Percentiles rank a stretch among this genome's conserved stretches.
Conservation (phyloP, 257 asterid species). For the Solanum chaucha region DNA sequence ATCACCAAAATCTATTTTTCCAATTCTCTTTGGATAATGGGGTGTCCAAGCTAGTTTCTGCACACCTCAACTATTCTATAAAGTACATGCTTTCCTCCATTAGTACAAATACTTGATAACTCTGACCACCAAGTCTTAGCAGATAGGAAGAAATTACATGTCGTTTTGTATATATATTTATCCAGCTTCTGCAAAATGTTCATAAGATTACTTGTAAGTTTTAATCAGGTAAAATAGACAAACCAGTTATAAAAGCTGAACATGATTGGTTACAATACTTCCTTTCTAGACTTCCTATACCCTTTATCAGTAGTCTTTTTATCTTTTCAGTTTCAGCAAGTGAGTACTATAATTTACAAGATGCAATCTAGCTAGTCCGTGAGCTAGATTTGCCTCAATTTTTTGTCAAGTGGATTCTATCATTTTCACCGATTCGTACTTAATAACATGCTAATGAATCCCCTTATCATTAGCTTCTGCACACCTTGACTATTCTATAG, state of each 20-base stretch:
- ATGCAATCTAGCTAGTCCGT: background rate
- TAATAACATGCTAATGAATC: background rate
- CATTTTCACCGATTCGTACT: background rate
- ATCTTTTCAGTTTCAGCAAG: background rate
- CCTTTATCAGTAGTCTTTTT: background rate
- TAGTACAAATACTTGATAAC: background rate
- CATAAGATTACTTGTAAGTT: background rate
- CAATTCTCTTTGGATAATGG: background rate
- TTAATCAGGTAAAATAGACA: background rate
- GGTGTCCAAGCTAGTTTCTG: background rate
- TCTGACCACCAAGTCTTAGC: background rate
- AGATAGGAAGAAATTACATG: background rate
- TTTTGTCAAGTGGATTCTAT: background rate
- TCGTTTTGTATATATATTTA: background rate
- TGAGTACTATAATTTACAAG: background rate
- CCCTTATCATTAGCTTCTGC: background rate
- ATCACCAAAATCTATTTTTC: background rate
- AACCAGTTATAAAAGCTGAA: background rate
- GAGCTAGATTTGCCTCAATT: background rate
- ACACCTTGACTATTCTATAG: background rate
- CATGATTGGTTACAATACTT: background rate
- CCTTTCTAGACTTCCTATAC: background rate
- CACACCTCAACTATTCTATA: background rate
- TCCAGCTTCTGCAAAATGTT: background rate
- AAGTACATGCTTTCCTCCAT: background rate